Evolutionary conservation across 2,329 filamentous ascomycete genomes (phyloP).

Genomic region (Penicillium sp.): DNA sequence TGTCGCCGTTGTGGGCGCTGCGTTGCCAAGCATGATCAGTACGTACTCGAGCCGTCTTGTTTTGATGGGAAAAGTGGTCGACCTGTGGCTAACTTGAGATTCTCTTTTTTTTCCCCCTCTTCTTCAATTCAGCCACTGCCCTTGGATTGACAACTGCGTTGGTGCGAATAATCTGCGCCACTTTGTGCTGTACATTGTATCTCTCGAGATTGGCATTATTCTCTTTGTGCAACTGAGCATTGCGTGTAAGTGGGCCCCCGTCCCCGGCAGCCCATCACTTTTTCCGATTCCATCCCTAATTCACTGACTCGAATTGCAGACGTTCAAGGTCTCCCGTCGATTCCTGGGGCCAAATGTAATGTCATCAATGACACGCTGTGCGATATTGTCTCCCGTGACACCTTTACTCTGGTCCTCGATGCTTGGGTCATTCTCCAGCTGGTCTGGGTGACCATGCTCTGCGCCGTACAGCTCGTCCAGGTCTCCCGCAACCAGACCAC

Average conservation of each 20-base stretch:
- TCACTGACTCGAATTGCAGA: conserved; percentile 43
- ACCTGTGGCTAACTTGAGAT: too few species aligned
- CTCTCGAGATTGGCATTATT: conserved; percentile 67
- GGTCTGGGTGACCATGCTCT: conserved; percentile 94
- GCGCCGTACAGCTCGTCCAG: conserved; percentile 89
- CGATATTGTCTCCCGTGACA: conserved; percentile 68
- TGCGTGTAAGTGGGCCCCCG: conserved; percentile 52
- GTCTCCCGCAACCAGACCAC: conserved; percentile 90
- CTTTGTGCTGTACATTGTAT: conserved; percentile 85
- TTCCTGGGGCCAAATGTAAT: conserved; percentile 56
- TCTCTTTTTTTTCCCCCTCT: too few species aligned
- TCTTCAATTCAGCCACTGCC: conserved; percentile 62
- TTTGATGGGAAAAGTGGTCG: neutral
- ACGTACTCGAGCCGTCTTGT: conserved; percentile 38
- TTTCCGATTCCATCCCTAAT: neutral
- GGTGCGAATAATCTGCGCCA: conserved; percentile 94
- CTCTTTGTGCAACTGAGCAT: conserved; percentile 66
- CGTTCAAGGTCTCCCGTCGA: conserved; percentile 53
- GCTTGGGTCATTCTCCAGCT: conserved; percentile 80
- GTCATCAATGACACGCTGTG: conserved; percentile 72
- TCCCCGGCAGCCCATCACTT: too few species aligned
- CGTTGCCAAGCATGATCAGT: conserved; percentile 96
- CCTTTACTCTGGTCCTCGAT: conserved; percentile 73
- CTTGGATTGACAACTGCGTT: conserved; percentile 96
- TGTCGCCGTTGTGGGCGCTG: conserved; percentile 87